Evolutionary conservation across 257 asterid genomes (phyloP).

Genomic region (Lycium ferocissimum): DNA sequence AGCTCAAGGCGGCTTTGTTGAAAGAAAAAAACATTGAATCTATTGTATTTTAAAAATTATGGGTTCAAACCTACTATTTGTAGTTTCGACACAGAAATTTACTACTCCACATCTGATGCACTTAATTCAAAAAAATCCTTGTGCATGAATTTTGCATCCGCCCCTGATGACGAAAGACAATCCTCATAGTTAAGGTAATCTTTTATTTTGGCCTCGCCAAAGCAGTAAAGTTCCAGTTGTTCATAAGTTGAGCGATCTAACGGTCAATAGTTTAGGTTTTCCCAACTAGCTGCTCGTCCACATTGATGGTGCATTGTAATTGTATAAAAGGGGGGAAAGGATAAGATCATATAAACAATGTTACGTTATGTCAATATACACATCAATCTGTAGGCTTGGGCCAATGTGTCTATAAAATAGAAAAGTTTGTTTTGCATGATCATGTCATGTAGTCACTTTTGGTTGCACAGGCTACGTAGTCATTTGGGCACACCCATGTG

Average conservation of each 20-base stretch:
- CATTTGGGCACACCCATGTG: constrained; percentile 31
- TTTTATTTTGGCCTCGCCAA: not conserved
- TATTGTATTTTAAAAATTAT: no score
- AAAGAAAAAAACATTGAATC: no score
- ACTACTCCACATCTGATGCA: no score
- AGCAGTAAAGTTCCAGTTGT: not conserved
- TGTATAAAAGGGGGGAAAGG: not conserved
- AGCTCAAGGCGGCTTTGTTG: no score
- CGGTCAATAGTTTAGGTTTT: not conserved
- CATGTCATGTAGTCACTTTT: constrained; percentile 31
- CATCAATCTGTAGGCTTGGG: not conserved
- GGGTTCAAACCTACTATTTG: not conserved
- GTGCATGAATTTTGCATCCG: not conserved
- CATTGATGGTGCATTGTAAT: not conserved
- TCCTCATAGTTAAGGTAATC: no score
- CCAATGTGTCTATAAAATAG: constrained; percentile 23
- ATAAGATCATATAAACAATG: not conserved
- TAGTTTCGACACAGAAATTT: no score
- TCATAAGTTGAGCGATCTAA: not conserved
- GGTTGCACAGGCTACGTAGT: constrained; percentile 31
- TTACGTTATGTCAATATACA: not conserved
- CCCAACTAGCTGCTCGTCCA: not conserved
- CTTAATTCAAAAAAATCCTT: not conserved
- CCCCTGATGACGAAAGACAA: not conserved
- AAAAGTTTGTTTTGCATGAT: constrained; percentile 30